Base-by-base conservation (phyloP, 441 rosid species). In the Populus hybrid region DNA sequence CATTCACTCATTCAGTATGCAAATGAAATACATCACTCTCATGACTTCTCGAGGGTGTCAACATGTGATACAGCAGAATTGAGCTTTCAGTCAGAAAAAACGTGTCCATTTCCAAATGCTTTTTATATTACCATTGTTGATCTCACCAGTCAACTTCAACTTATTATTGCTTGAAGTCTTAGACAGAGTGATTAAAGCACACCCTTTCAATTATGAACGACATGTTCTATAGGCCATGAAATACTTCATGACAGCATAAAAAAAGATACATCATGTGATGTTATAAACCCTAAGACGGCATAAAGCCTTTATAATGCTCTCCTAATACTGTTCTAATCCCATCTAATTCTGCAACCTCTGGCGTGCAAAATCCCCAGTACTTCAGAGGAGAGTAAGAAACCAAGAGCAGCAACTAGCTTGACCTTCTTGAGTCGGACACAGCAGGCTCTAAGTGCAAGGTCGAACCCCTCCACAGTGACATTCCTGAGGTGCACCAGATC, bases 261-360 rank as follows among this genome's bases (percentile, higher is more conserved):
- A 40, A n/a, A 59, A 61, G 11, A 3, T 0, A 3, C 14, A 21
- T 61, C 65, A 61, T 23, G 28, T 21, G 24, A 61, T 61, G 12
- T 61, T 61, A 61, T 61, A 1, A 61, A 61, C 65, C 65, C 65
- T 21, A 6, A 33, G 35, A 33, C 35, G 0, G 35, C 35, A 6
- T 33, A 33, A 33, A 33, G 35, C 7, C 26, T 20, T 8, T 9
- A 24, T 9, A 20, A 35, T 20, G 63, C 63, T 56, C n/a, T 56
- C 53, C 2, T 69, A 7, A 7, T 29, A 23, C 38, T 11, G 53
- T 38, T 64, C 86, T 88, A 91, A 75, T 91, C 95, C 99, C 98
- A 93, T 84, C 96, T 86, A 64, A 93, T 86, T 59, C 75, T 88
- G 89, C 98, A 91, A 74, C 97, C 97, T 81, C 90, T 89, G 61